Evolutionary conservation across 306 rosid species (phyloP).

Genomic region (Cicer yamashitae): DNA sequence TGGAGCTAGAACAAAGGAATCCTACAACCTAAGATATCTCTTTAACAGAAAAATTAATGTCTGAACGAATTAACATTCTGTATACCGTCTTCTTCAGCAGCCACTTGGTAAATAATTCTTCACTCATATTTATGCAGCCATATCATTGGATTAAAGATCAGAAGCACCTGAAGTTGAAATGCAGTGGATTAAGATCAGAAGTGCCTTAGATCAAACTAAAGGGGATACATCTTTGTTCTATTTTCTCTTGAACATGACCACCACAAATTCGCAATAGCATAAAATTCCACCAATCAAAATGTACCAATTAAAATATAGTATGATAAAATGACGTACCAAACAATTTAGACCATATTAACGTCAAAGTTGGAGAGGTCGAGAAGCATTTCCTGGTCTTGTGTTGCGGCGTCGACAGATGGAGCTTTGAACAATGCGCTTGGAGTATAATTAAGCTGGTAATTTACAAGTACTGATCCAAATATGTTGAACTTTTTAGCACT

Average conservation of each 20-base stretch:
- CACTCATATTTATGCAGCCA: slow-evolving; percentile 33
- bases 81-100: slow-evolving; percentile 62
- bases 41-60: slow-evolving; percentile 44
- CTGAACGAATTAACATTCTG: slow-evolving; percentile 57
- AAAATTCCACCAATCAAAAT: slow-evolving; percentile 6
- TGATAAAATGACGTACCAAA: slow-evolving; percentile 50
- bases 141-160: slow-evolving; percentile 3
- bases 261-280: slow-evolving; percentile 13
- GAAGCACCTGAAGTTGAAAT: slow-evolving; percentile 1
- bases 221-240: slow-evolving; percentile 1
- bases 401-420: slow-evolving; percentile 57
- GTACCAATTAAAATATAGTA: slow-evolving; percentile 34
- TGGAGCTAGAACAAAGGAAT: slow-evolving; percentile 45
- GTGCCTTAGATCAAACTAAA: not conserved
- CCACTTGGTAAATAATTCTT: slow-evolving; percentile 33
- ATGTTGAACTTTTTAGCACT: slow-evolving; percentile 93
- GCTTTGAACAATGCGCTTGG: slow-evolving; percentile 75
- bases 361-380: slow-evolving; percentile 77
- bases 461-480: slow-evolving; percentile 78
- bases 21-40: slow-evolving; percentile 46
- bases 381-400: slow-evolving; percentile 87
- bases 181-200: slow-evolving; percentile 5
- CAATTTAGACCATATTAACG: slow-evolving; percentile 59
- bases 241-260: slow-evolving; percentile 20
- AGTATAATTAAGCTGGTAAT: slow-evolving; percentile 83